Conservation (phyloP, 202 grass and related monocot genomes). For the Thinopyrum obtusiflorum region DNA sequence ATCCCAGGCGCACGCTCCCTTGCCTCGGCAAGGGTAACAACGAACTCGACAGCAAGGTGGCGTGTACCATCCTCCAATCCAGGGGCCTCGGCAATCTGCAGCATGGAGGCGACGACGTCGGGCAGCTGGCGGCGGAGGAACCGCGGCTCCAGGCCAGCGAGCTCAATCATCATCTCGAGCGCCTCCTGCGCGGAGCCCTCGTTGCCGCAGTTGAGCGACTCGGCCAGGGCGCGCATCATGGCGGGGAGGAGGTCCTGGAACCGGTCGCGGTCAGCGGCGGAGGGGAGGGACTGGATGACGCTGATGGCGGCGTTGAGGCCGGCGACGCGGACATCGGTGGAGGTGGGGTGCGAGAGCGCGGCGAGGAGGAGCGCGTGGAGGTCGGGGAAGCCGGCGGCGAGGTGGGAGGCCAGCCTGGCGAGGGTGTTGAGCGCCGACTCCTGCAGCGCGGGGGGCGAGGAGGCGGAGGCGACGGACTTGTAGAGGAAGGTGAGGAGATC, state of each 20-base stretch:
- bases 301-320: constrained; percentile 60
- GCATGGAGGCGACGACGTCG: constrained; percentile 50
- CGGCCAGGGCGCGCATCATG: constrained; percentile 54
- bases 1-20: constrained; percentile 62
- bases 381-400: constrained; percentile 47
- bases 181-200: constrained; percentile 64
- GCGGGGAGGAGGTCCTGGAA: constrained; percentile 60
- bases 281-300: constrained; percentile 63
- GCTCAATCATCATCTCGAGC: constrained; percentile 82
- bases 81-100: constrained; percentile 53
- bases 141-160: constrained; percentile 54
- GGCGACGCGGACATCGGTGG: constrained; percentile 53
- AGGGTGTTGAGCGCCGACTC: constrained; percentile 75
- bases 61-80: constrained; percentile 65
- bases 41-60: constrained; percentile 75
- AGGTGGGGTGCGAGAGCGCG: constrained; percentile 58
- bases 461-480: constrained; percentile 54
- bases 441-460: constrained; percentile 46
- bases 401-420: constrained; percentile 49
- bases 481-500: constrained; percentile 71
- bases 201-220: constrained; percentile 57
- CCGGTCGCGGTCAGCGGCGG: constrained; percentile 41
- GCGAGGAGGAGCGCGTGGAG: constrained; percentile 51
- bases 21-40: constrained; percentile 75
- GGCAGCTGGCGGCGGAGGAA: constrained; percentile 70